Conservation (phyloP, 441 rosid genomes). For the Pelargonium exstipulatum region DNA sequence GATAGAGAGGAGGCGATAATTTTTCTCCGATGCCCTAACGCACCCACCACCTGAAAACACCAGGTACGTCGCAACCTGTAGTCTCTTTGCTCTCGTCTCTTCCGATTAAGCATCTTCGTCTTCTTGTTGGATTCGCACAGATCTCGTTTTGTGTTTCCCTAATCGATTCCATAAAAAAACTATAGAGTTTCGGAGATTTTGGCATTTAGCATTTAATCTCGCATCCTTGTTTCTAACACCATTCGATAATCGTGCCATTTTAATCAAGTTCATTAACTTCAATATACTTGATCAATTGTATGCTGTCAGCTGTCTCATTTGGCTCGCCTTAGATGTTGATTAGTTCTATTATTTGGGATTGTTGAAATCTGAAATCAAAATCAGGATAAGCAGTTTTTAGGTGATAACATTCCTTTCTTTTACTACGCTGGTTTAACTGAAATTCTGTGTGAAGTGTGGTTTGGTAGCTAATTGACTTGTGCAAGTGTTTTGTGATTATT, state of each 20-base stretch:
- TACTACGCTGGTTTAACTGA: neutral
- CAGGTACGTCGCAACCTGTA: constrained; percentile 2
- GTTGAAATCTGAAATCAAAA: neutral
- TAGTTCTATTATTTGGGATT: neutral
- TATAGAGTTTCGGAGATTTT: neutral
- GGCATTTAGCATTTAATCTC: neutral
- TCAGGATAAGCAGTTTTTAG: neutral
- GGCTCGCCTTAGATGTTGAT: neutral
- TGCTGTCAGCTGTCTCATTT: neutral
- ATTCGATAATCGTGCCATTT: neutral
- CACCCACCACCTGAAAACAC: neutral
- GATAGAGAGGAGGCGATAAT: neutral
- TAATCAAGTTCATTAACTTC: neutral
- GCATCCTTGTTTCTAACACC: neutral
- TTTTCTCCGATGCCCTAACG: constrained; percentile 13
- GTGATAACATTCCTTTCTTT: neutral
- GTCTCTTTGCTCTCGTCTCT: neutral
- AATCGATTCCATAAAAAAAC: neutral
- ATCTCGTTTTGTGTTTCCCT: constrained; percentile 2
- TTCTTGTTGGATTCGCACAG: neutral
- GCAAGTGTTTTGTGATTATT: neutral
- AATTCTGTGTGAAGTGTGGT: neutral
- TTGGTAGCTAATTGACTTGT: neutral
- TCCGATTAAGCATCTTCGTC: constrained; percentile 2
- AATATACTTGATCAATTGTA: neutral